Base-by-base conservation (phyloP, 352 stramenopile genomes). In the Phytophthora melonis region DNA sequence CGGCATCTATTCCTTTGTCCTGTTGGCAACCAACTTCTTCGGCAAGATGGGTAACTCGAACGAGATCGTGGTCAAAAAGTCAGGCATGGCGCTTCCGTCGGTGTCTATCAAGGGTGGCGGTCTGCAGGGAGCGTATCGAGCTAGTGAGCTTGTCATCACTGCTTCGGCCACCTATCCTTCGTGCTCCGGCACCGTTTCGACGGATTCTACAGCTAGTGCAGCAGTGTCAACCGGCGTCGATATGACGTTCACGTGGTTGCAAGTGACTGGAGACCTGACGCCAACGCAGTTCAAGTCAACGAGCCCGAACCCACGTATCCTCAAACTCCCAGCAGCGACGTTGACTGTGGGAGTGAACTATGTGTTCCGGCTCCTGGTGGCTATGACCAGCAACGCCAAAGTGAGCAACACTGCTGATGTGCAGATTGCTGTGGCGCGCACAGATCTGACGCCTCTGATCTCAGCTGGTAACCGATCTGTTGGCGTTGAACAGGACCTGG, bases 331-430 rank as follows among this genome's bases (percentile, higher is more conserved):
- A 11, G 69, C 79, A 9, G 77, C 74, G 39, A 89, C 76, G 6
- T 70, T 92, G 7, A 87, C 69, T 0, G 82, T 92, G 13, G 82
- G 82, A 1, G 81, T 89, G 25, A 78, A 69, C 53, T 92, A 92
- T 66, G 72, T 87, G 18, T 92, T 92, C 53, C 74, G 83, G n/a
- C 75, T 92, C 16, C 53, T 83, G 21, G 84, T 88, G 14, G 68
- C 75, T 0, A 92, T 92, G 82, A 56, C 75, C 1, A 86, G 65
- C 39, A 88, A 83, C 16, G 13, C 58, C 0, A 80, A 72, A 14
- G 47, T 92, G n/a, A 87, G 66, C 43, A 92, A 92, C 55, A 79
- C 69, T 9, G 84, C 82, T 1, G 80, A 68, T 13, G 82, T 92
- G 3, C 72, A 84, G 43, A 71, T 92, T 19, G 72, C 59, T 0